These are phyloP conservation scores for Salix suchowensis DNA, from an alignment of 345 rosid species.

Conservation along the genomic window DNA sequence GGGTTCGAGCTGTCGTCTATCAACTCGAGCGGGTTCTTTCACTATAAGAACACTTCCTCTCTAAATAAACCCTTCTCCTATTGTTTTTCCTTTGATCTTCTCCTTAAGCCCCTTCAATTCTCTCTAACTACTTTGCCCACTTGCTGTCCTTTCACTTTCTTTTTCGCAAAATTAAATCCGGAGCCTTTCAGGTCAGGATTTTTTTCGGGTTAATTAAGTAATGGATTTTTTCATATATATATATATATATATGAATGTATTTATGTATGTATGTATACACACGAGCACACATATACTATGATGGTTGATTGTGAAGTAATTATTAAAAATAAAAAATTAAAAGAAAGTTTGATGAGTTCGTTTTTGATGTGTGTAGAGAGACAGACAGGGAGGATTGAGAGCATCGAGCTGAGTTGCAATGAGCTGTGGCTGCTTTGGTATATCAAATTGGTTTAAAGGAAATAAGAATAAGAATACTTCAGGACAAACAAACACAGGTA, in stretches of 20 bases:
- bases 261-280: too few relatives aligned
- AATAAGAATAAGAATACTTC: slow-evolving; percentile 19
- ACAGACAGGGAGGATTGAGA: not conserved
- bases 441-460: slow-evolving; percentile 33
- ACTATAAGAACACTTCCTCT: too few relatives aligned
- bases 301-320: too few relatives aligned
- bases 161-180: not conserved
- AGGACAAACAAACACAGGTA: slow-evolving; percentile 40
- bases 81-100: not conserved
- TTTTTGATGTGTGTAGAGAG: not conserved
- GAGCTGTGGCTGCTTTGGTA: slow-evolving; percentile 53
- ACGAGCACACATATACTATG: too few relatives aligned
- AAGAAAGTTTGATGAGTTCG: not conserved
- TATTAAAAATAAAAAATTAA: too few relatives aligned
- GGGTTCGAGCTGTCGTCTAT: too few relatives aligned
- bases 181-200: not conserved
- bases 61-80: too few relatives aligned
- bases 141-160: not conserved
- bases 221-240: not conserved
- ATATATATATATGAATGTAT: too few relatives aligned
- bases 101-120: not conserved
- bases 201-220: too few relatives aligned
- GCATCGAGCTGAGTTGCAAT: slow-evolving; percentile 31
- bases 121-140: not conserved
- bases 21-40: too few relatives aligned